A percentile compares a stretch with the other conserved stretches of the same genome.
phyloP scores from a whole-genome alignment of 176 grass and related monocot genomes.

The Eremochloa ophiuroides region DNA sequence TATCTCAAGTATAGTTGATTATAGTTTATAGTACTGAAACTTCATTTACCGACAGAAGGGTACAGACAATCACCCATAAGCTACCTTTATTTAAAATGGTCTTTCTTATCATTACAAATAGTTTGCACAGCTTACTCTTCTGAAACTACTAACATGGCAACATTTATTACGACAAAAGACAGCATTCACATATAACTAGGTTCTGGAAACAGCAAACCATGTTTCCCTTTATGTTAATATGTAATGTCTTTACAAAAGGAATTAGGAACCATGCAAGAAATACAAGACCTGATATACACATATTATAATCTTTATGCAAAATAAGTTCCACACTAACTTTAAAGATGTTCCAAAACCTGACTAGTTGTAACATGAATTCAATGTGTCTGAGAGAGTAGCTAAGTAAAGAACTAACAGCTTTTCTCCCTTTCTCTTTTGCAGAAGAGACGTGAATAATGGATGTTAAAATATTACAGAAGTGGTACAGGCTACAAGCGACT shows the following conservation, averaged over 20 bases:
- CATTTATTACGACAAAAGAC: neutral
- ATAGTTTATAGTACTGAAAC: neutral
- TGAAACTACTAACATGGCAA: slow-evolving; percentile 10
- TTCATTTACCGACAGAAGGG: slow-evolving; percentile 3
- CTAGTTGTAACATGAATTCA: neutral
- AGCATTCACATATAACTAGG: slow-evolving; percentile 18
- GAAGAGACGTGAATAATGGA: neutral
- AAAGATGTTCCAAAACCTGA: slow-evolving; percentile 2
- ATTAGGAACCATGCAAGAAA: neutral
- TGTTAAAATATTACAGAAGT: neutral
- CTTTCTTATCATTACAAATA: slow-evolving; percentile 10
- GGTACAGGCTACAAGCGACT: neutral
- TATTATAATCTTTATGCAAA: neutral
- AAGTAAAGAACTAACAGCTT: neutral
- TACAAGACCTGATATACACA: neutral
- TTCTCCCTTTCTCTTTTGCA: neutral
- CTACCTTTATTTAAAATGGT: neutral
- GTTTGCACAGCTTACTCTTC: neutral
- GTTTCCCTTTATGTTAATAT: neutral
- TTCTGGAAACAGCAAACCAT: slow-evolving; percentile 9
- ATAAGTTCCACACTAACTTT: neutral
- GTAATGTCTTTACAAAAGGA: neutral
- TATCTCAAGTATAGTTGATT: slow-evolving; percentile 4
- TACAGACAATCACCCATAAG: neutral
- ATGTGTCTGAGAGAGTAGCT: neutral